Base-by-base conservation (phyloP, 73 alveolate genomes). In the Paramecium tetraurelia region DNA sequence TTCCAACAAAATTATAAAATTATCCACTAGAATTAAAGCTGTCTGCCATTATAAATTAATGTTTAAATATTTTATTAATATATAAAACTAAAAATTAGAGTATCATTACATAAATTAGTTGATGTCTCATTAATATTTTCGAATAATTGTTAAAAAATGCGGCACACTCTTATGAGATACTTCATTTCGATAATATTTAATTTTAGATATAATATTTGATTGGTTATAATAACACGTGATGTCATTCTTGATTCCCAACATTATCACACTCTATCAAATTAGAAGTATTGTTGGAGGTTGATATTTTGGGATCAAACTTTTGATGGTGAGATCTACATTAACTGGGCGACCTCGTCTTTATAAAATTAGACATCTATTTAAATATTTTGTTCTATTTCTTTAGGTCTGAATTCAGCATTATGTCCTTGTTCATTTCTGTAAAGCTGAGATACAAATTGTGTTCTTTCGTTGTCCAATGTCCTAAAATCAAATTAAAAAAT, bases 21-120 rank as follows among this genome's bases (percentile, higher is more conserved):
- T 80, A 80, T 41, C 63, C 76, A 80, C 90, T 80, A 0, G 90
- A 80, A 80, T 80, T 80, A 22, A 31, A 80, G 75, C 90, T 80
- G 44, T 80, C 90, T 35, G 87, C 68, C 87, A 75, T 75, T 35
- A 38, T 11, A 31, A 68, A 31, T 68, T 68, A 31, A 68, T 20
- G 43, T 68, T 68, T 53, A 53, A 53, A 53, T 40, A 40, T 40
- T 40, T 5, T 53, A 53, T 53, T 18, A n/a, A 16, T 53, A n/a
- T 53, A 18, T 18, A 18, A 18, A 53, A 53, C 11, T 53, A 53
- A 1, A 53, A 53, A 53, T n/a, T 18, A 53, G 69, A 53, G 31
- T 53, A 53, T 53, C 69, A 53, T 53, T 53, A 5, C 31, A 18
- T 4, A 53, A n/a, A 53, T 3, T 40, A 40, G 16, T 40, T 40